A percentile compares a stretch with the other conserved stretches of the same genome.
Conservation (phyloP, 495 filamentous ascomycete species). For the Aspergillus baeticus region DNA sequence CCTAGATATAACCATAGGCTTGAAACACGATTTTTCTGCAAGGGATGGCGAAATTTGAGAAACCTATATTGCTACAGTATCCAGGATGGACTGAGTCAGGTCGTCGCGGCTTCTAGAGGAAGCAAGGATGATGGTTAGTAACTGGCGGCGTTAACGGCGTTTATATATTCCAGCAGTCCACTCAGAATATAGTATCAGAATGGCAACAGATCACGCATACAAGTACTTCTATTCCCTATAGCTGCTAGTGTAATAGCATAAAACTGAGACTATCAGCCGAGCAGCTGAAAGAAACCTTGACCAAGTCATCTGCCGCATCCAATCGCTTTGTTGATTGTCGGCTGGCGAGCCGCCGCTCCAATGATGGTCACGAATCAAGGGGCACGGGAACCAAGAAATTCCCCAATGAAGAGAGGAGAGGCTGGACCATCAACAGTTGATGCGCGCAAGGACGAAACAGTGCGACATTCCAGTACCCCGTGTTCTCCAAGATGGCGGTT, state of each 20-base stretch:
- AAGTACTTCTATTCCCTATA: too few species aligned
- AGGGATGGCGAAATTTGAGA: neutral
- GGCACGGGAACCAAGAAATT: constrained; percentile 9
- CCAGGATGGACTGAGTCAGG: too few species aligned
- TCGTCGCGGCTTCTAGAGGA: too few species aligned
- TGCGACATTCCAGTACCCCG: constrained; percentile 5
- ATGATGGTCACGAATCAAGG: constrained; percentile 13
- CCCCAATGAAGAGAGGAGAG: neutral
- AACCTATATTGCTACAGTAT: too few species aligned
- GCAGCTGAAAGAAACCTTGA: neutral
- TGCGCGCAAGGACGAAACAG: neutral
- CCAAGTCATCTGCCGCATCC: constrained; percentile 13
- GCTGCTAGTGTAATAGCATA: too few species aligned
- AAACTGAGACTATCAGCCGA: neutral
- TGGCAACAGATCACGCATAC: too few species aligned
- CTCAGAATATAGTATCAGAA: too few species aligned
- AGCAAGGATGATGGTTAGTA: neutral
- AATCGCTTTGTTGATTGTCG: neutral
- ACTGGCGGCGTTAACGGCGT: too few species aligned
- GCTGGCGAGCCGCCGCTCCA: constrained; percentile 2
- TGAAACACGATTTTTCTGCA: neutral
- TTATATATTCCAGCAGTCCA: too few species aligned
- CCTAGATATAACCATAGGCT: too few species aligned
- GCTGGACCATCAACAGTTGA: neutral
- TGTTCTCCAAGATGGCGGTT: neutral